Conservation (phyloP, 768 basidiomycete genomes). For the Trametes cubensis region DNA sequence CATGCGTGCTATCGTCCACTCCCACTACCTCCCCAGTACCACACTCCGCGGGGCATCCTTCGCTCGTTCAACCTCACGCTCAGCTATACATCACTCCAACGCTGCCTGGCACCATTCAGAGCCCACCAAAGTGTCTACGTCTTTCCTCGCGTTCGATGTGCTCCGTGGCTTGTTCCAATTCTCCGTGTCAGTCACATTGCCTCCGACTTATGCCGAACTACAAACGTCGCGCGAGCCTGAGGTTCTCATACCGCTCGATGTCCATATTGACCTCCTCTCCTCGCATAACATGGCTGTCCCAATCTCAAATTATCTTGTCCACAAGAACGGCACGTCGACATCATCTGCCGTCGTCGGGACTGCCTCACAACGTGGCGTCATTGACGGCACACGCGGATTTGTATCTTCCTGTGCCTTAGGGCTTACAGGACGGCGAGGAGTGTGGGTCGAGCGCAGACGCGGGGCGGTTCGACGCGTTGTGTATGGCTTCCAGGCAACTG, state of each 20-base stretch:
- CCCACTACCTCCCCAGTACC: conserved; percentile 25
- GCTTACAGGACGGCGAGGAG: conserved; percentile 50
- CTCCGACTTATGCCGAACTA: conserved; percentile 1
- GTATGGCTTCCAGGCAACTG: conserved; percentile 41
- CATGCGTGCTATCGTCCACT: conserved; percentile 15
- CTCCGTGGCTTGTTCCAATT: conserved; percentile 56
- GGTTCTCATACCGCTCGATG: conserved; percentile 29
- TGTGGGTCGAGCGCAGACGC: conserved; percentile 58
- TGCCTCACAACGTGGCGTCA: conserved; percentile 27
- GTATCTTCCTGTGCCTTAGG: conserved; percentile 53
- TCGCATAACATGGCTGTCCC: conserved; percentile 45
- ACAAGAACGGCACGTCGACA: conserved; percentile 46
- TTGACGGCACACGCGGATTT: conserved; percentile 45
- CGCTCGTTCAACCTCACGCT: conserved; percentile 9
- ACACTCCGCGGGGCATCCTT: conserved; percentile 43
- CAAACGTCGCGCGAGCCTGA: neutral
- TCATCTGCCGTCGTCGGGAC: conserved; percentile 16
- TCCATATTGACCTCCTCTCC: conserved; percentile 47
- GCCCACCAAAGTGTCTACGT: conserved; percentile 41
- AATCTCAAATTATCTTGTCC: conserved; percentile 28
- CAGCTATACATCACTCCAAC: neutral
- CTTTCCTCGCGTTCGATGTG: conserved; percentile 46
- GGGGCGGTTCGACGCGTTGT: conserved; percentile 47
- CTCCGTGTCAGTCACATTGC: conserved; percentile 37
- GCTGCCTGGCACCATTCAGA: conserved; percentile 4